Evolutionary conservation across 2,329 filamentous ascomycete species (phyloP).

Genomic region (Xylaria sp.): DNA sequence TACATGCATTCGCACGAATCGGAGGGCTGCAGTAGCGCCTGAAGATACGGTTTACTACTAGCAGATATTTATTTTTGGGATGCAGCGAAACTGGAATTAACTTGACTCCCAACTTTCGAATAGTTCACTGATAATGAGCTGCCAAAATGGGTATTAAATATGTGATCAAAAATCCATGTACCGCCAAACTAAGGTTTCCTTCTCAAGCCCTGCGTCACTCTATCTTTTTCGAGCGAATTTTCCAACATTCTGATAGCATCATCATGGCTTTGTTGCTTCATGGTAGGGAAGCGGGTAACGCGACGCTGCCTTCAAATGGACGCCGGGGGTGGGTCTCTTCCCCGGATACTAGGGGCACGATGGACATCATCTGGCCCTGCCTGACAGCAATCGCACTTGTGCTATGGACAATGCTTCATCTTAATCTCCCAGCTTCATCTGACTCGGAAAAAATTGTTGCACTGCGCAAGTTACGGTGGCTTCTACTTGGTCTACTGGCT

Average conservation of each 20-base stretch:
- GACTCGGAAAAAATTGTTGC: slow-evolving; percentile 2
- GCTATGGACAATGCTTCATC: slow-evolving; percentile 26
- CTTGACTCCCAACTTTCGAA: neutral
- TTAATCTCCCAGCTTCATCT: slow-evolving; percentile 21
- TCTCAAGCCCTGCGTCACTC: neutral
- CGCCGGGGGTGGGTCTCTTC: slow-evolving; percentile 22
- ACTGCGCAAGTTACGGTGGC: slow-evolving; percentile 22
- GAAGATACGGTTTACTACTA: too few relatives aligned
- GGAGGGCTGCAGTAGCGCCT: neutral
- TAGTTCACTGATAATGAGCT: neutral
- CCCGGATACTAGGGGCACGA: slow-evolving; percentile 26
- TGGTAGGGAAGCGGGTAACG: neutral
- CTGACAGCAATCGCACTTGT: slow-evolving; percentile 21
- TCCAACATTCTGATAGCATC: neutral
- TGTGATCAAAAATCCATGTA: neutral
- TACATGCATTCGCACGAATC: neutral
- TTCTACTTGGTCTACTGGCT: slow-evolving; percentile 21
- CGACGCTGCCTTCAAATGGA: neutral
- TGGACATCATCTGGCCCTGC: slow-evolving; percentile 31
- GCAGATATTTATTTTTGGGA: slow-evolving; percentile 2
- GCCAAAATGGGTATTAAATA: neutral
- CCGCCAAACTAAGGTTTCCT: neutral
- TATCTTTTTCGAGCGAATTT: neutral
- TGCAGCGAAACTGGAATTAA: neutral
- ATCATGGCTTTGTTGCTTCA: slow-evolving; percentile 7